These are phyloP conservation scores for Candida labiduridarum DNA, from an alignment of 1,139 yeast species.

Conservation along the genomic window DNA sequence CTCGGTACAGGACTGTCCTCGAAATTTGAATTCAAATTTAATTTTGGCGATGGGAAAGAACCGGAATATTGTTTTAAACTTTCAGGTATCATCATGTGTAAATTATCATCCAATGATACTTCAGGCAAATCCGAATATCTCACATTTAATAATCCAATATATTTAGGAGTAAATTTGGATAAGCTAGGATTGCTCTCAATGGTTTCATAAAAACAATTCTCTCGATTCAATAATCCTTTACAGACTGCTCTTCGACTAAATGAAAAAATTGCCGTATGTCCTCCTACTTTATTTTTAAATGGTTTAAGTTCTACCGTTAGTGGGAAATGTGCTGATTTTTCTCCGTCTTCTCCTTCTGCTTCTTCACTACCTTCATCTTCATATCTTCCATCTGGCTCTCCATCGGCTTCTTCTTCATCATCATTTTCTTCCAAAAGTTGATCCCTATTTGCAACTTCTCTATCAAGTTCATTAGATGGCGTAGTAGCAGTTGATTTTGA, in stretches of 20 bases:
- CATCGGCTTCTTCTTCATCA: too few species aligned
- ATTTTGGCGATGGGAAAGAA: constrained; percentile 52
- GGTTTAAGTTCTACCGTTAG: constrained; percentile 75
- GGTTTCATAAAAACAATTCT: constrained; percentile 87
- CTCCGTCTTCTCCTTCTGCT: background rate
- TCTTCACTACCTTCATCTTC: constrained; percentile 1
- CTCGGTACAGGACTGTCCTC: constrained; percentile 13
- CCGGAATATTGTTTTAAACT: constrained; percentile 62
- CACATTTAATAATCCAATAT: constrained; percentile 91
- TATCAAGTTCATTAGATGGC: background rate
- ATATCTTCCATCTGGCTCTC: background rate
- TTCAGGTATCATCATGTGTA: constrained; percentile 86
- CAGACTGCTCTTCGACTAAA: constrained; percentile 95
- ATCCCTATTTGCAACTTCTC: background rate
- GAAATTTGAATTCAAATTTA: constrained; percentile 8
- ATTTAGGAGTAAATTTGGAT: constrained; percentile 84
- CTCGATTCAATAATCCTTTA: constrained; percentile 87
- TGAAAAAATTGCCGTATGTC: constrained; percentile 94
- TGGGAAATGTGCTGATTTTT: constrained; percentile 39
- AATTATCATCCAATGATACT: constrained; percentile 84
- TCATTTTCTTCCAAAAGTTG: background rate
- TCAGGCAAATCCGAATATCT: constrained; percentile 77
- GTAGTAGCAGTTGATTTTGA: background rate
- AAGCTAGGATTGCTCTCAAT: constrained; percentile 77
- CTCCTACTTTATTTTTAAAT: constrained; percentile 85